These are phyloP conservation scores for Xanthoparmelia taractica DNA, from an alignment of 495 filamentous ascomycete species.

Conservation along the genomic window DNA sequence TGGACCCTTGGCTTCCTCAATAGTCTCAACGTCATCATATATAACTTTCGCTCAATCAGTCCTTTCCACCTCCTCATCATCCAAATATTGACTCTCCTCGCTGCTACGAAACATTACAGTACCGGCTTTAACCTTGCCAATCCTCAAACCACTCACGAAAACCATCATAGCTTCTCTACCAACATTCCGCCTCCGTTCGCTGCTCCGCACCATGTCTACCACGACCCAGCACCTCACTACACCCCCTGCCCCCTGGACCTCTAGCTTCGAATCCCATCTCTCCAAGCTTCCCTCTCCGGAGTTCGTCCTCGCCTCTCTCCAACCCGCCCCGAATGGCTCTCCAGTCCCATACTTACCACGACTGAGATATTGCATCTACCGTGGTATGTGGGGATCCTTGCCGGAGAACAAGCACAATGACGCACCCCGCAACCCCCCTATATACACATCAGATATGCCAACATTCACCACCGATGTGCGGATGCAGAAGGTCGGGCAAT, in stretches of 20 bases:
- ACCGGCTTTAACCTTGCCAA: background rate
- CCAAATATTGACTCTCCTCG: background rate
- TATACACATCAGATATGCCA: conserved; percentile 66
- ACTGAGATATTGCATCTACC: conserved; percentile 61
- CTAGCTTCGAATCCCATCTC: conserved; percentile 58
- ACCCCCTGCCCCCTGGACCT: conserved; percentile 56
- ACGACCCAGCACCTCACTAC: conserved; percentile 23
- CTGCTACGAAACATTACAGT: background rate
- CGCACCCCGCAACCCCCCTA: conserved; percentile 54
- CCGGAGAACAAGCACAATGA: conserved; percentile 60
- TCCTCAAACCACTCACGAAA: background rate
- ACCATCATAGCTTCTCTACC: conserved; percentile 21
- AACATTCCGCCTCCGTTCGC: conserved; percentile 15
- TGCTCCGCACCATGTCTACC: conserved; percentile 28
- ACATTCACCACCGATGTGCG: conserved; percentile 82
- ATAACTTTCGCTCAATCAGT: background rate
- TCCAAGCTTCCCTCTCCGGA: conserved; percentile 51
- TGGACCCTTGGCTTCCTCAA: background rate
- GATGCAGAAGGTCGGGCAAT: conserved; percentile 71
- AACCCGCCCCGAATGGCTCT: conserved; percentile 32
- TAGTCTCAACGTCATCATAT: conserved; percentile 1
- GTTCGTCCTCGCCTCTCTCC: conserved; percentile 65
- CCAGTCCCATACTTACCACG: conserved; percentile 45
- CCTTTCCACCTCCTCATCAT: background rate
- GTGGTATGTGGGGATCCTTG: conserved; percentile 71